These are phyloP conservation scores for Arabidopsis arenosa DNA, from an alignment of 345 rosid genomes.

Conservation along the genomic window DNA sequence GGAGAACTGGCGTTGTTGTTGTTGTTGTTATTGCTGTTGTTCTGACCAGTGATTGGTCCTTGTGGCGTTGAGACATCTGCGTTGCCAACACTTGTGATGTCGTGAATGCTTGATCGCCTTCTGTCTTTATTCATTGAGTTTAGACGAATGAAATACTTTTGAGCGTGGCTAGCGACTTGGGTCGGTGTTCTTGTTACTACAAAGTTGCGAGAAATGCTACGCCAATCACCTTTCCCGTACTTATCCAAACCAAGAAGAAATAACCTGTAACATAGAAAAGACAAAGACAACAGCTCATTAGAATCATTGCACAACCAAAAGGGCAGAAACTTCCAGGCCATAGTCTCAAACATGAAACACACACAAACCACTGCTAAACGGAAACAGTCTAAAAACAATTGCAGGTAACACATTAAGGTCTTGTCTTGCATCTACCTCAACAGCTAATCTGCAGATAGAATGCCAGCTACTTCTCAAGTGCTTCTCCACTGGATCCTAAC, in stretches of 20 bases:
- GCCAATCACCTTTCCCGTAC: conserved; percentile 98
- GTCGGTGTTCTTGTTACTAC: conserved; percentile 97
- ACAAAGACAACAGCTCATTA: conserved; percentile 30
- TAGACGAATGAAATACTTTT: conserved; percentile 87
- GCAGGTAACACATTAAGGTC: conserved; percentile 11
- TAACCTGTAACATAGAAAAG: conserved; percentile 57
- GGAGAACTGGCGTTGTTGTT: conserved; percentile 26
- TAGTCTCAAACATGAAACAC: conserved; percentile 12
- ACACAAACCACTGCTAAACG: background rate
- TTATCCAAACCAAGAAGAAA: conserved; percentile 97
- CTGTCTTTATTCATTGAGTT: conserved; percentile 95
- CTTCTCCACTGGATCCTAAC: background rate
- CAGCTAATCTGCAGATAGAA: conserved; percentile 2
- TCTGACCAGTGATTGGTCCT: conserved; percentile 94
- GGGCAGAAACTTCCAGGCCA: background rate
- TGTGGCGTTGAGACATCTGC: conserved; percentile 71
- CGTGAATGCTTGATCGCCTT: conserved; percentile 95
- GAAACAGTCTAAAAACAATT: background rate
- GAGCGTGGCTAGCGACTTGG: conserved; percentile 99
- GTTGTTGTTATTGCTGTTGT: conserved; percentile 46
- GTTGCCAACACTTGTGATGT: conserved; percentile 82
- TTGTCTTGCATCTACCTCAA: conserved; percentile 15
- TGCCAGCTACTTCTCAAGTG: conserved; percentile 12
- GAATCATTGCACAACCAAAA: conserved; percentile 12
- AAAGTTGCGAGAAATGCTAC: conserved; percentile 94